A percentile compares a stretch with the other conserved stretches of the same genome.
phyloP scores from a whole-genome alignment of 805 yeast genomes.

The Wickerhamomyces rabaulensis region DNA sequence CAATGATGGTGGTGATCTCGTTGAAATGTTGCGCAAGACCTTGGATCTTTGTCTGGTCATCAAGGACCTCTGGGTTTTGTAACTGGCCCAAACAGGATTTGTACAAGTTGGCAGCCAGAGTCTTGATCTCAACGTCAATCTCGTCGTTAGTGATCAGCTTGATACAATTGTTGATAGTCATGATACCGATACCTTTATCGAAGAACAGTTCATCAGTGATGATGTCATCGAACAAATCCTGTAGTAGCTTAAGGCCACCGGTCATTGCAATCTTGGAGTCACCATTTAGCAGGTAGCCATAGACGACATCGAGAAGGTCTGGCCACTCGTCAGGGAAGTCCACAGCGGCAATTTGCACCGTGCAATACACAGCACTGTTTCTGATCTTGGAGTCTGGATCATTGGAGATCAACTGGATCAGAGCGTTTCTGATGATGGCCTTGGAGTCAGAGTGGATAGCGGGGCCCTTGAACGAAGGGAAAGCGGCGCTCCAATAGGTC shows the following conservation, averaged over 20 bases:
- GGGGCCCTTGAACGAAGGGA: slow-evolving; percentile 67
- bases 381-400: slow-evolving; percentile 55
- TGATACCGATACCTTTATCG: slow-evolving; percentile 60
- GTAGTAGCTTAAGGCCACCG: slow-evolving; percentile 39
- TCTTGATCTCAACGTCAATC: slow-evolving; percentile 34
- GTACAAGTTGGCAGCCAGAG: slow-evolving; percentile 46
- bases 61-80: slow-evolving; percentile 43
- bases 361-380: slow-evolving; percentile 62
- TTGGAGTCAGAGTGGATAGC: slow-evolving; percentile 54
- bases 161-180: slow-evolving; percentile 46
- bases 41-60: slow-evolving; percentile 30
- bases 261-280: slow-evolving; percentile 9
- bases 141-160: slow-evolving; percentile 30
- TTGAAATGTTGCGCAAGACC: slow-evolving; percentile 17
- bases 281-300: slow-evolving; percentile 30
- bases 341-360: slow-evolving; percentile 78
- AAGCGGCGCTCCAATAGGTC: slow-evolving; percentile 78
- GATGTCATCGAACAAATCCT: slow-evolving; percentile 80
- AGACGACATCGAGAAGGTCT: slow-evolving; percentile 45
- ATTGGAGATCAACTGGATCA: slow-evolving; percentile 42
- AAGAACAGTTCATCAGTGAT: slow-evolving; percentile 85
- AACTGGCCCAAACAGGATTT: slow-evolving; percentile 49
- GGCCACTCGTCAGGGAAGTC: slow-evolving; percentile 99
- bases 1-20: slow-evolving; percentile 11
- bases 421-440: slow-evolving; percentile 38